Percentiles rank a stretch among this genome's conserved stretches.
Evolutionary conservation across 768 basidiomycete species (phyloP).

Genomic region (Suillus placidus): DNA sequence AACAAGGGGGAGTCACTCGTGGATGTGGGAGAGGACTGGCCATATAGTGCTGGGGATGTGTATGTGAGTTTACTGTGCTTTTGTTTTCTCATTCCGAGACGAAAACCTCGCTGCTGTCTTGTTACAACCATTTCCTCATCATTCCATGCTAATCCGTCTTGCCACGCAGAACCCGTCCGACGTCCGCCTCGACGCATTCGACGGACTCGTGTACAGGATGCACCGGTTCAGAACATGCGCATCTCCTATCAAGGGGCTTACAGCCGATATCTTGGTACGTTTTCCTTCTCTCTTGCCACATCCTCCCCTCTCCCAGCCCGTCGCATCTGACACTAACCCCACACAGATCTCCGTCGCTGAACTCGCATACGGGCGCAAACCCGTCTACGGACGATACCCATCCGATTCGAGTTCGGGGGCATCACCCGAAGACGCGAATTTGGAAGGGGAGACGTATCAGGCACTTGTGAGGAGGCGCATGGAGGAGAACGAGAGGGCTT

Average conservation of each 20-base stretch:
- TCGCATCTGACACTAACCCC: constrained; percentile 41
- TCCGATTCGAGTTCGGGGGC: constrained; percentile 18
- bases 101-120: background rate
- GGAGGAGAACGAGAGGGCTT: constrained; percentile 2
- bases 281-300: background rate
- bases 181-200: constrained; percentile 47
- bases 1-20: constrained; percentile 50
- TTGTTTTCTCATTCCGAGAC: background rate
- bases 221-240: constrained; percentile 80
- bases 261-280: constrained; percentile 78
- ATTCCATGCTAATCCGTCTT: background rate
- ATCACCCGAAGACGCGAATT: background rate
- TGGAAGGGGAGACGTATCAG: constrained; percentile 30
- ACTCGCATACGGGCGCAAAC: constrained; percentile 56
- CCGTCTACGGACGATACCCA: constrained; percentile 62
- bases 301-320: background rate
- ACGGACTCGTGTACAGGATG: constrained; percentile 67
- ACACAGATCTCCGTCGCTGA: constrained; percentile 52
- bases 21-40: constrained; percentile 72
- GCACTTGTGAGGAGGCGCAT: constrained; percentile 6
- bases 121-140: background rate
- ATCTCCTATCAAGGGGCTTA: constrained; percentile 84
- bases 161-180: constrained; percentile 60
- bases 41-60: constrained; percentile 62
- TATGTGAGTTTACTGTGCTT: constrained; percentile 54